Evolutionary conservation across 352 stramenopile species (phyloP).

Genomic region (Elongisporangium prolatum): DNA sequence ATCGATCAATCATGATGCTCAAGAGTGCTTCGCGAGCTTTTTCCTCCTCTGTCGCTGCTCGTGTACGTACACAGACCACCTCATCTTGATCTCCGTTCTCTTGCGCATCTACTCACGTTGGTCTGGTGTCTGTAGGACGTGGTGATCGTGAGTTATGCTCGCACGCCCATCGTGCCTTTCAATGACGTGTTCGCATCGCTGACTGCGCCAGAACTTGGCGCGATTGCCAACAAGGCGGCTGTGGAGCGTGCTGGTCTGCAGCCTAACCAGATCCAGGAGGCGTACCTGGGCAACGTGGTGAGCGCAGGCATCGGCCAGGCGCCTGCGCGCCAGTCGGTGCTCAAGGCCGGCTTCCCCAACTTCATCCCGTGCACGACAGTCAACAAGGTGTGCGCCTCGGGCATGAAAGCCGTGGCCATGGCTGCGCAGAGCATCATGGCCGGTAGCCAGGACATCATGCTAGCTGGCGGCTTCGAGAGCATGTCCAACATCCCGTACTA

Average conservation of each 20-base stretch:
- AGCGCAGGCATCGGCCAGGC: constrained; percentile 95
- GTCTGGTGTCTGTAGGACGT: constrained; percentile 49
- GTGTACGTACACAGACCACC: background rate
- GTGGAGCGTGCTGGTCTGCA: constrained; percentile 70
- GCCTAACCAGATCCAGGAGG: constrained; percentile 90
- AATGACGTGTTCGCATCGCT: constrained; percentile 88
- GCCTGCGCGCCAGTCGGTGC: constrained; percentile 91
- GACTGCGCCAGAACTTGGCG: constrained; percentile 88
- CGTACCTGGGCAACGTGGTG: constrained; percentile 97
- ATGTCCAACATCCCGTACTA: constrained; percentile 99
- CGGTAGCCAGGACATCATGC: constrained; percentile 81
- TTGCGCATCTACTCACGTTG: constrained; percentile 1
- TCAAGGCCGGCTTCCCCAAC: constrained; percentile 89
- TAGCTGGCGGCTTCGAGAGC: constrained; percentile 95
- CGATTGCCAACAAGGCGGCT: constrained; percentile 87
- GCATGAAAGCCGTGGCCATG: constrained; percentile 90
- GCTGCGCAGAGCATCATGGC: constrained; percentile 87
- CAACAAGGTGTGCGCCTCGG: constrained; percentile 98
- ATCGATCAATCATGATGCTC: background rate
- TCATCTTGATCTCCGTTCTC: background rate
- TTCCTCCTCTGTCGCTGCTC: constrained; percentile 3
- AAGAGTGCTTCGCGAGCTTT: constrained; percentile 2
- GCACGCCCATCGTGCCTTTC: constrained; percentile 97
- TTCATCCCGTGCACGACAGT: constrained; percentile 96
- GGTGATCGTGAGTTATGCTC: constrained; percentile 93